Base-by-base conservation (phyloP, 164 flowering plant genomes). In the Vitis rotundifolia region DNA sequence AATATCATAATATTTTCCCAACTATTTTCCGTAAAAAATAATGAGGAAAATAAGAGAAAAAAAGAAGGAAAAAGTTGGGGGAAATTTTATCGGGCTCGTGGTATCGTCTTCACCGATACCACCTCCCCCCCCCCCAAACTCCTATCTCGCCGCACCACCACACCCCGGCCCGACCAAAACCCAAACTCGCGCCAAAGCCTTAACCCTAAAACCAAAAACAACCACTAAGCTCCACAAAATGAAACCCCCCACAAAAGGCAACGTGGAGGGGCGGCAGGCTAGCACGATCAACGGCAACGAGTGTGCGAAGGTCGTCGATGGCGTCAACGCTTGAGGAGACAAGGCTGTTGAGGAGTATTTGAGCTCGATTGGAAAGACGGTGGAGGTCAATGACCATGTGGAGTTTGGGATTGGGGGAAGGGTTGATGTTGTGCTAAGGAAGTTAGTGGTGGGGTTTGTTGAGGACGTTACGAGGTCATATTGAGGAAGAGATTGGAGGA, bases 81-180 rank as follows among this genome's bases (percentile, higher is more conserved):
- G 22, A 19, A 19, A 19, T 19, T 19, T 19, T 19, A 0, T 19
- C 22, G 22, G 1, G 22, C 22, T 19, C 22, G 22, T 19, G 0
- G 22, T 19, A 19, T 19, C 1, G 1, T 19, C 22, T 19, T 19
- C 22, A 19, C 1, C 1, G 1, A 19, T 26, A 88, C 83, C 64
- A 93, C 97, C 73, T 89, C 93, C 62, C 67, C 86, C 22, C 97
- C 98, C 0, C 84, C 94, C 64, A 94, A 86, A 80, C 98, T 90
- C 80, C 98, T 69, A 75, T 94, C 96, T 71, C 97, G 84, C 81
- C 87, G 75, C 64, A 91, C 78, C 59, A 83, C 67, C 61, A 58
- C 62, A 28, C 67, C 77, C 11, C 57, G 56, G 10, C 50, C 61
- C 63, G 16, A 56, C n/a, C n/a, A n/a, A n/a, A n/a, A n/a, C 19